Conservation (phyloP, 2,329 filamentous ascomycete genomes). For the Phoma herbarum region DNA sequence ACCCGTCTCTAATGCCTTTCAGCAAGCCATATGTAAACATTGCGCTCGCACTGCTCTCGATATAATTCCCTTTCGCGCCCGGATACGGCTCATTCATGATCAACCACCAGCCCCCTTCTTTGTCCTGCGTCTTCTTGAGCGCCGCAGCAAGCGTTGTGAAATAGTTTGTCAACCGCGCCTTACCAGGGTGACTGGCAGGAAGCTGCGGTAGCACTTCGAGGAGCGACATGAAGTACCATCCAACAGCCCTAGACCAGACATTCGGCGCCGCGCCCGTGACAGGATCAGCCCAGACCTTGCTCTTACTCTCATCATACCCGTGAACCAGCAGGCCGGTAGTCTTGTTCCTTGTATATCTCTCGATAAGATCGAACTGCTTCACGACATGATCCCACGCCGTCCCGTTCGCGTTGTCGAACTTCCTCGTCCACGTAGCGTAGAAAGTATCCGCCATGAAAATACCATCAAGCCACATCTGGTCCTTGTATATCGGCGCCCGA, state of each 20-base stretch:
- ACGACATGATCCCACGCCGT: constrained; percentile 52
- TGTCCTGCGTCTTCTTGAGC: constrained; percentile 52
- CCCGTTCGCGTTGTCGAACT: constrained; percentile 40
- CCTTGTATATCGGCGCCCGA: constrained; percentile 53
- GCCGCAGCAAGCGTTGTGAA: constrained; percentile 52
- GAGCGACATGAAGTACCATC: constrained; percentile 39
- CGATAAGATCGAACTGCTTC: constrained; percentile 33
- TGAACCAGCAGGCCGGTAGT: constrained; percentile 31
- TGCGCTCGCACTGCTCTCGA: constrained; percentile 65
- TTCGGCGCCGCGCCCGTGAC: constrained; percentile 35
- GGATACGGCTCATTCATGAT: constrained; percentile 60
- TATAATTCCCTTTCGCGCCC: constrained; percentile 60
- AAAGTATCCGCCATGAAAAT: constrained; percentile 49
- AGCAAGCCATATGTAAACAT: constrained; percentile 51
- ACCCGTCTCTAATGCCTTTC: constrained; percentile 29
- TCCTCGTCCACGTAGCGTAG: constrained; percentile 40
- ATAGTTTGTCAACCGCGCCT: constrained; percentile 45
- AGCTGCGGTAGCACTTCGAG: constrained; percentile 58
- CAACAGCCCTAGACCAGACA: constrained; percentile 37
- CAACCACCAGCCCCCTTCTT: constrained; percentile 63
- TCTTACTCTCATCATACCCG: constrained; percentile 38
- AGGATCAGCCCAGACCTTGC: constrained; percentile 33
- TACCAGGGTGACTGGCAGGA: constrained; percentile 43
- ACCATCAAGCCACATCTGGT: constrained; percentile 65
- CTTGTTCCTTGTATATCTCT: constrained; percentile 30